Conservation (phyloP, 805 yeast genomes). For the Kodamaea kaohsiungensis region DNA sequence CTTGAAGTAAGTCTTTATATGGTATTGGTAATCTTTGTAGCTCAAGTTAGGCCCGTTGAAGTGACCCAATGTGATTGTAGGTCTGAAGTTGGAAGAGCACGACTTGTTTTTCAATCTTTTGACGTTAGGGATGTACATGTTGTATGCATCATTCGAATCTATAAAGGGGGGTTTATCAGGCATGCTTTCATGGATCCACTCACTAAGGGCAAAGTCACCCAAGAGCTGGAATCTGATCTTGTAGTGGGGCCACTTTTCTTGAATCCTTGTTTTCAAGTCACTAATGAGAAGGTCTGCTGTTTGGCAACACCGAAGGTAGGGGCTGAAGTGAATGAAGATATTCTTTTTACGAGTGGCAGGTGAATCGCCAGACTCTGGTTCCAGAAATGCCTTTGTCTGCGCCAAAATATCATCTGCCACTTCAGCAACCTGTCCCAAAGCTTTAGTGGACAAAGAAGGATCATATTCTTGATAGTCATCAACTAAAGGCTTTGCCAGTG, state of each 20-base stretch:
- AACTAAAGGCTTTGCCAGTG: slow-evolving; percentile 26
- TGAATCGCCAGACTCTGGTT: slow-evolving; percentile 6
- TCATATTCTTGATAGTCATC: slow-evolving; percentile 34
- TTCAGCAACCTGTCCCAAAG: slow-evolving; percentile 26
- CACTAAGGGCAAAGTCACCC: slow-evolving; percentile 47
- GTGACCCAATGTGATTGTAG: slow-evolving; percentile 43
- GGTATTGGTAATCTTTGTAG: slow-evolving; percentile 39
- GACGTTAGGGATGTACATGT: slow-evolving; percentile 46
- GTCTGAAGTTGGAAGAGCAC: slow-evolving; percentile 41
- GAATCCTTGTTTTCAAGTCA: slow-evolving; percentile 25
- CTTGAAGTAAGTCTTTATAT: slow-evolving; percentile 40
- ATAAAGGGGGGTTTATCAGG: slow-evolving; percentile 41
- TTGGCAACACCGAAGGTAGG: slow-evolving; percentile 46
- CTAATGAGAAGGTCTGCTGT: slow-evolving; percentile 42
- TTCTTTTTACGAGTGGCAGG: slow-evolving; percentile 26
- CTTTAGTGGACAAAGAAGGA: slow-evolving; percentile 35
- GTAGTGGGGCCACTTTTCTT: slow-evolving; percentile 25
- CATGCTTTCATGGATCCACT: slow-evolving; percentile 49
- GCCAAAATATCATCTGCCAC: slow-evolving; percentile 31
- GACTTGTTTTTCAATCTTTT: slow-evolving; percentile 34
- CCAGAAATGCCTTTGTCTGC: slow-evolving; percentile 22
- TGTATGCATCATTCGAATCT: slow-evolving; percentile 47
- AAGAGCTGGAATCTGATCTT: slow-evolving; percentile 38
- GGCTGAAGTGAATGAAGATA: slow-evolving; percentile 42
- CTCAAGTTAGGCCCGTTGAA: slow-evolving; percentile 43